Evolutionary conservation across 2,329 filamentous ascomycete species (phyloP), one percentile per base, ranked within the genome.

Genomic region (Fusarium secorum): DNA sequence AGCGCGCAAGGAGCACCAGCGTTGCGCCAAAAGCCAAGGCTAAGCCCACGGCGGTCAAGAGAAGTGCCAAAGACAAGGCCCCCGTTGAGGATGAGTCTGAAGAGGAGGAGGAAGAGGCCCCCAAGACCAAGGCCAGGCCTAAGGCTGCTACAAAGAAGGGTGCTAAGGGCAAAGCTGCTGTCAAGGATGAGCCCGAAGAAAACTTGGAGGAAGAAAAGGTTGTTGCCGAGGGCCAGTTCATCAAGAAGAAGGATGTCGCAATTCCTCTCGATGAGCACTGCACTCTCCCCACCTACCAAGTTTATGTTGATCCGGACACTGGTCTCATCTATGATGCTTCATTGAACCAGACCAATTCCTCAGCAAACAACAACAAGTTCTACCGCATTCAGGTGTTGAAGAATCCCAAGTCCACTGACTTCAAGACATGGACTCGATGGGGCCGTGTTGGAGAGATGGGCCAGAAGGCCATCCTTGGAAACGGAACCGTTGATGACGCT

Each of bases 281-380:
- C 53, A 74, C 78, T 4, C 74, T 83, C 4, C 11, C 63, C 15
- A 77, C 73, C 18, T 83, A 82, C 42, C 76, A 81, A 22, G 93
- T 97, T 35, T 90, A 91, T 75, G 87, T 95, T 60, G 91, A 91
- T 66, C 80, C 86, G 2, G 80, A 86, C 41, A 70, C 74, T 24
- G 88, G 89, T 24, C 81, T 91, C 60, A 93, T 95, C 51, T 95
- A 88, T 78, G 93, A 97, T 77, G 93, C 92, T 1, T 90, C 91
- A 0, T 83, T 97, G 48, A 96, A 95, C 73, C 91, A 95, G 78
- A 92, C 93, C 15, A 92, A 94, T 72, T 83, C 92, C 0, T 81
- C 83, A 1, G 80, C 85, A 49, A 96, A 95, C 77, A 92, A 92
- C 79, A 95, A 96, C 79, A 96, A 96, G 73, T 95, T 95, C 78